Conservation (phyloP, 2,329 filamentous ascomycete genomes). For the Botryosphaeria dothidea region DNA sequence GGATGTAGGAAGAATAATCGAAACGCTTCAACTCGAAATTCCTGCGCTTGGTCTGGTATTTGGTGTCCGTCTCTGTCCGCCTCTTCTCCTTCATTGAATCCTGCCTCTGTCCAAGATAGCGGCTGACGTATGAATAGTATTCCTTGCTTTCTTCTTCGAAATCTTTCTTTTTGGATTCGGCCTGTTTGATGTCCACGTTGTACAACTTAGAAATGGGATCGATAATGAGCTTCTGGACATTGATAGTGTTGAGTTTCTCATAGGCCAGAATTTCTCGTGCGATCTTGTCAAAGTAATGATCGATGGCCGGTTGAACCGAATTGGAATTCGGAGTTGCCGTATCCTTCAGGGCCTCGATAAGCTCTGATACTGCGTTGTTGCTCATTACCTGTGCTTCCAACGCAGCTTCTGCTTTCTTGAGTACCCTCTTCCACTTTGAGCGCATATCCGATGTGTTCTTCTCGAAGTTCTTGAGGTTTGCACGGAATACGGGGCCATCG, state of each 20-base stretch:
- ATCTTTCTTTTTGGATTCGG: slow-evolving; percentile 93
- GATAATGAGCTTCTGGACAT: slow-evolving; percentile 91
- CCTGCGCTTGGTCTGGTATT: slow-evolving; percentile 89
- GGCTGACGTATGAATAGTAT: slow-evolving; percentile 92
- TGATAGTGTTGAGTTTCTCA: slow-evolving; percentile 78
- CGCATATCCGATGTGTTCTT: slow-evolving; percentile 97
- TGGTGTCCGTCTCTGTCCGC: slow-evolving; percentile 88
- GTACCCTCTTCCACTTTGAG: slow-evolving; percentile 89
- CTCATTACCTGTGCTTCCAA: slow-evolving; percentile 76
- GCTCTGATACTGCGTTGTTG: slow-evolving; percentile 80
- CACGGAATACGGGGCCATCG: slow-evolving; percentile 92
- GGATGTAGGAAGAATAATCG: slow-evolving; percentile 98
- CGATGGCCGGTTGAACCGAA: slow-evolving; percentile 92
- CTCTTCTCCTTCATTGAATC: slow-evolving; percentile 98
- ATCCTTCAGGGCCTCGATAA: slow-evolving; percentile 84
- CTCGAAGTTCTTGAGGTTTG: slow-evolving; percentile 93
- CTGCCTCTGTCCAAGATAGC: slow-evolving; percentile 93
- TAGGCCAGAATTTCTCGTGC: slow-evolving; percentile 86
- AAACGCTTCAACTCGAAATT: slow-evolving; percentile 98
- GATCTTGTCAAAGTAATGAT: slow-evolving; percentile 98
- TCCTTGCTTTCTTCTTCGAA: slow-evolving; percentile 99
- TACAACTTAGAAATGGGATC: slow-evolving; percentile 92
- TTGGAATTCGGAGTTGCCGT: slow-evolving; percentile 90
- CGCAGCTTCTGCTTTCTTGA: slow-evolving; percentile 91
- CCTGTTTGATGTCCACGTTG: slow-evolving; percentile 95